Evolutionary conservation across 352 stramenopile genomes (phyloP), one percentile per base, ranked within the genome.

Genomic region (Globisporangium recalcitrans): DNA sequence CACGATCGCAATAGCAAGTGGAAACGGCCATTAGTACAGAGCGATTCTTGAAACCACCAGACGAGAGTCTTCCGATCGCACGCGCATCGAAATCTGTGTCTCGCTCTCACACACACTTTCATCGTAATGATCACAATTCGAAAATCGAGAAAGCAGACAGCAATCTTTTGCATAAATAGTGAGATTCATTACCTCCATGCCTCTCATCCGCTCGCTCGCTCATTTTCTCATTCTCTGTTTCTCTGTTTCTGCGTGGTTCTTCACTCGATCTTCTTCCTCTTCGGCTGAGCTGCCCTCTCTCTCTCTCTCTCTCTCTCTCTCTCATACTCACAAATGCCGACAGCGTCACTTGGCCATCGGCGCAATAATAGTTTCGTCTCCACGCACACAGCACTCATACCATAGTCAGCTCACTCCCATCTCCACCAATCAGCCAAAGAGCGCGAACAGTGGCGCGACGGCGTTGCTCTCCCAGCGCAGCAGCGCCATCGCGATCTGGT

Each of bases 391-490:
- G 1, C 29, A 32, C 29, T 21, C 26, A 29, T n/a, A n/a, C n/a
- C n/a, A n/a, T n/a, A 16, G 2, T 6, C 46, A 32, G 44, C 9
- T 42, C n/a, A 40, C 16, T 11, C 19, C 32, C 9, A 13, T 0
- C 5, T 38, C n/a, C 13, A 4, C 40, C 9, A 51, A 11, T 75
- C 65, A 89, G 27, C 79, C 76, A 52, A 79, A 82, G 21, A 91
- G 73, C 32, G 75, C 72, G 29, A 91, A 91, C 6, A 91, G 72
- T 47, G 80, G 80, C 54, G 82, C 80, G 9, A 85, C 79, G 51
- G 82, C 80, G 65, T 89, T 91, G 65, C 82, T 91, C 64, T 91
- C 82, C 82, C 82, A 91, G 21, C 82, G 70, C 60, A 91, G 63
- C 31, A 90, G 65, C 34, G 82, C 75, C 77, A 91, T 89, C 14